Conservation (phyloP, 139 green algal species). For the Chlorella sp. region DNA sequence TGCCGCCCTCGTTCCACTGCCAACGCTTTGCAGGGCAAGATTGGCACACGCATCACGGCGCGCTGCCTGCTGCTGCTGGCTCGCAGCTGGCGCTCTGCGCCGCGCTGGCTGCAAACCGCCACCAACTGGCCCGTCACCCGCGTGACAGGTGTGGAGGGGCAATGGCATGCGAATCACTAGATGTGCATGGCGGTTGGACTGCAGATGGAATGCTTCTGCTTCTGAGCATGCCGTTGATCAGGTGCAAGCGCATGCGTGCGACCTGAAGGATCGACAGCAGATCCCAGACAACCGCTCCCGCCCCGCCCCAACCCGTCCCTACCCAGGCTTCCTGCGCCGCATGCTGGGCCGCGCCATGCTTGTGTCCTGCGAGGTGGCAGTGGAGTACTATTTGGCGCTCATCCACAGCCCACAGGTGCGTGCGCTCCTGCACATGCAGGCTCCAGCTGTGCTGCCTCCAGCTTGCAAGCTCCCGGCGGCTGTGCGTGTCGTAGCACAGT, state of each 20-base stretch:
- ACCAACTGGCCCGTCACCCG: conserved; percentile 35
- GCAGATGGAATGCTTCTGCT: no score
- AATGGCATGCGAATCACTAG: no score
- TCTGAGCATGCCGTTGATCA: no score
- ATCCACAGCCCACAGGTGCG: conserved; percentile 63
- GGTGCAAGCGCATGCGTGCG: no score
- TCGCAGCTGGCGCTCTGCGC: conserved; percentile 1
- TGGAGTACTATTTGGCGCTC: conserved; percentile 85
- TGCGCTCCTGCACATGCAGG: no score
- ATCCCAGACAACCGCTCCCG: no score
- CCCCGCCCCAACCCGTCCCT: no score
- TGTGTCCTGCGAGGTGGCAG: conserved; percentile 76
- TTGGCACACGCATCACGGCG: conserved; percentile 2
- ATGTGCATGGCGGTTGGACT: no score
- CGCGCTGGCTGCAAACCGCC: conserved; percentile 17
- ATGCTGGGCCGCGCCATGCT: conserved; percentile 63
- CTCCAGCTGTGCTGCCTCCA: no score
- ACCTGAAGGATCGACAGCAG: no score
- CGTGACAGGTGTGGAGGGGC: background rate
- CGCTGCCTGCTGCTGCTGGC: conserved; percentile 21
- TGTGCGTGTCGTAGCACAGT: background rate
- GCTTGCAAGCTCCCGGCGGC: no score
- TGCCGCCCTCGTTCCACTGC: no score
- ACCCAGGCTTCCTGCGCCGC: conserved; percentile 44
- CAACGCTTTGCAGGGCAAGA: conserved; percentile 10